These are phyloP conservation scores for Aspergillus ellipticus DNA, from an alignment of 495 filamentous ascomycete species.

Conservation along the genomic window DNA sequence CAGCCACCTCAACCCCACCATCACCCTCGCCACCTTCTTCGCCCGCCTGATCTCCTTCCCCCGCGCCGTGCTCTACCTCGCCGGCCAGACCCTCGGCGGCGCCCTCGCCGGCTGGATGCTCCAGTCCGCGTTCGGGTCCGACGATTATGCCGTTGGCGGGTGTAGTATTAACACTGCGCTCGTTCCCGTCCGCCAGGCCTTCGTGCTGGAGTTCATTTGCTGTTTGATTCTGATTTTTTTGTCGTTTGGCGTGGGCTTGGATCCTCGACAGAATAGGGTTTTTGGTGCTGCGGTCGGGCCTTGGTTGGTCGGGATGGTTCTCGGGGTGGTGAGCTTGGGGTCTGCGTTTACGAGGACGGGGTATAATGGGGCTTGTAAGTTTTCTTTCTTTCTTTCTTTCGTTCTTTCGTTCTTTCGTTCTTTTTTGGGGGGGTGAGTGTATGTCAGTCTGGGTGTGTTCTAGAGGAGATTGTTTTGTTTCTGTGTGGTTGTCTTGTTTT, in stretches of 20 bases:
- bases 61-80: conserved; percentile 40
- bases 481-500: too few species aligned
- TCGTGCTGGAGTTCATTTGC: conserved; percentile 41
- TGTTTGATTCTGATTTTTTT: conserved; percentile 36
- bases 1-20: conserved; percentile 50
- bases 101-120: conserved; percentile 45
- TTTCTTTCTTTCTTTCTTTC: background rate
- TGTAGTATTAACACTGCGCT: conserved; percentile 25
- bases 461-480: too few species aligned
- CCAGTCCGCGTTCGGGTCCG: conserved; percentile 21
- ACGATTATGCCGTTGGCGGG: conserved; percentile 26
- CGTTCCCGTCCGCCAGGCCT: conserved; percentile 30
- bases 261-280: conserved; percentile 48
- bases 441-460: too few species aligned
- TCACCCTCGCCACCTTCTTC: conserved; percentile 49
- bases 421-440: too few species aligned
- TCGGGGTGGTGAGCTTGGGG: conserved; percentile 44
- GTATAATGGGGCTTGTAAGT: conserved; percentile 36
- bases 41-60: conserved; percentile 46
- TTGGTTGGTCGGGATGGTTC: conserved; percentile 45
- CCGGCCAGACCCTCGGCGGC: conserved; percentile 40
- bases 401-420: background rate
- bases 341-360: conserved; percentile 42
- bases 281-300: conserved; percentile 50
- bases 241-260: conserved; percentile 49